These are phyloP conservation scores for Microstroma glucosiphilum DNA, from an alignment of 1,284 basidiomycete genomes.

Conservation along the genomic window DNA sequence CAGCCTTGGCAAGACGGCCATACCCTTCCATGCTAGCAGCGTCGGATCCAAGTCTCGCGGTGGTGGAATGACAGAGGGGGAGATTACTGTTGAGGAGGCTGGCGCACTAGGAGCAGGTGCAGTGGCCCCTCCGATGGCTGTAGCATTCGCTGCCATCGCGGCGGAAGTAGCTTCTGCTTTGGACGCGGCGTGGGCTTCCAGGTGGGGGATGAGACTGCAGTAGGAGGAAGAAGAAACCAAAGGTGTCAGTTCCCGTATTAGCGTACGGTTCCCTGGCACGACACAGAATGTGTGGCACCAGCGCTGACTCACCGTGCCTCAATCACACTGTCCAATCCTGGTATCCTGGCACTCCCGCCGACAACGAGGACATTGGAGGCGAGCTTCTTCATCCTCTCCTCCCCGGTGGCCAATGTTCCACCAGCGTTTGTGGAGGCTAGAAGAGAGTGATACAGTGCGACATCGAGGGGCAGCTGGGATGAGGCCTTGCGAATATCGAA, in stretches of 20 bases:
- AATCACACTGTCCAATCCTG: background rate
- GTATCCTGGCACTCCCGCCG: background rate
- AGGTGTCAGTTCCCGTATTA: too few relatives aligned
- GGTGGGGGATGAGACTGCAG: too few relatives aligned
- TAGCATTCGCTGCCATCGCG: background rate
- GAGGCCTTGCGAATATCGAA: background rate
- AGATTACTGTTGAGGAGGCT: conserved; percentile 1
- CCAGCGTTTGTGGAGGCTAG: background rate
- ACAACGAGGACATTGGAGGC: background rate
- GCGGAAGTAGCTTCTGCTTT: background rate
- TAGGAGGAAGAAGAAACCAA: too few relatives aligned
- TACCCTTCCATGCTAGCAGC: conserved; percentile 89
- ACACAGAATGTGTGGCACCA: too few relatives aligned
- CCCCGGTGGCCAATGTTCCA: background rate
- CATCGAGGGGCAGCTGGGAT: conserved; percentile 3
- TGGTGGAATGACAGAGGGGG: conserved; percentile 77
- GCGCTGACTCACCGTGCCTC: background rate
- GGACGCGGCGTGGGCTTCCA: too few relatives aligned
- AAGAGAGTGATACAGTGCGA: conserved; percentile 1
- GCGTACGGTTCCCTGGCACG: too few relatives aligned
- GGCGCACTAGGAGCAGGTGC: conserved; percentile 4
- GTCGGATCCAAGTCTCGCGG: conserved; percentile 87
- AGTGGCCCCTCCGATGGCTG: background rate
- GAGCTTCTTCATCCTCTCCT: background rate
- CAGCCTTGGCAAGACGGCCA: conserved; percentile 84